phyloP scores from a whole-genome alignment of 176 grass and related monocot genomes.

The Aegilops sharonensis region DNA sequence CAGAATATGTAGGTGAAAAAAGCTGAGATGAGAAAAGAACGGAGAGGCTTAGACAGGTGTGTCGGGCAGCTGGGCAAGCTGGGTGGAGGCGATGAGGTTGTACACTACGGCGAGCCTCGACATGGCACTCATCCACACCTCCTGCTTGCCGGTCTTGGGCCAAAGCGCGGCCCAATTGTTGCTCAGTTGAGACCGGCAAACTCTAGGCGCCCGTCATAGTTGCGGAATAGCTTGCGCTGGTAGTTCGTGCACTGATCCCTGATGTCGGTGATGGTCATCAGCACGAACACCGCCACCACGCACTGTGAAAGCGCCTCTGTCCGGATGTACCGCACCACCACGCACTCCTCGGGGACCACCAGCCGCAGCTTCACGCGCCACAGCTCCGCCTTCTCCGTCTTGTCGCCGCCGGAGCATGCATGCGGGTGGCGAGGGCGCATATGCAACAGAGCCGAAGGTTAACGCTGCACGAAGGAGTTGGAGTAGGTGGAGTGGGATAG shows the following conservation, averaged over 20 bases:
- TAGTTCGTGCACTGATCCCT: slow-evolving; percentile 72
- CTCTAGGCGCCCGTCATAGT: slow-evolving; percentile 51
- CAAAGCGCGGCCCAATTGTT: slow-evolving; percentile 51
- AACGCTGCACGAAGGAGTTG: slow-evolving; percentile 50
- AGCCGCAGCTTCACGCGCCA: slow-evolving; percentile 48
- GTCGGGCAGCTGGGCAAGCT: too few relatives aligned
- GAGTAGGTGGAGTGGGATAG: slow-evolving; percentile 83
- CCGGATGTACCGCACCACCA: slow-evolving; percentile 50
- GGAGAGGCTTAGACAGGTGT: too few relatives aligned
- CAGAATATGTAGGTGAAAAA: too few relatives aligned
- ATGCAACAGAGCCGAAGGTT: too few relatives aligned
- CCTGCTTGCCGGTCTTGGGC: slow-evolving; percentile 54
- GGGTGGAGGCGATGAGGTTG: slow-evolving; percentile 3
- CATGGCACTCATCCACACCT: slow-evolving; percentile 60
- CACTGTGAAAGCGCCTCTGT: neutral
- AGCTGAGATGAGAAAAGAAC: too few relatives aligned
- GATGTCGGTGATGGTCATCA: slow-evolving; percentile 70
- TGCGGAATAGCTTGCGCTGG: slow-evolving; percentile 65
- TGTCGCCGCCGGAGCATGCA: neutral
- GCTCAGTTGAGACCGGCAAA: slow-evolving; percentile 40
- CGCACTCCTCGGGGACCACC: slow-evolving; percentile 43
- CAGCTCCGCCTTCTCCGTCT: neutral
- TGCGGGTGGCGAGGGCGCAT: slow-evolving; percentile 46
- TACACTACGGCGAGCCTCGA: slow-evolving; percentile 60
- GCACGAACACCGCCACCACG: slow-evolving; percentile 46